Evolutionary conservation across 1,139 yeast species (phyloP), one percentile per base, ranked within the genome.

Genomic region (Sporopachydermia cereana): DNA sequence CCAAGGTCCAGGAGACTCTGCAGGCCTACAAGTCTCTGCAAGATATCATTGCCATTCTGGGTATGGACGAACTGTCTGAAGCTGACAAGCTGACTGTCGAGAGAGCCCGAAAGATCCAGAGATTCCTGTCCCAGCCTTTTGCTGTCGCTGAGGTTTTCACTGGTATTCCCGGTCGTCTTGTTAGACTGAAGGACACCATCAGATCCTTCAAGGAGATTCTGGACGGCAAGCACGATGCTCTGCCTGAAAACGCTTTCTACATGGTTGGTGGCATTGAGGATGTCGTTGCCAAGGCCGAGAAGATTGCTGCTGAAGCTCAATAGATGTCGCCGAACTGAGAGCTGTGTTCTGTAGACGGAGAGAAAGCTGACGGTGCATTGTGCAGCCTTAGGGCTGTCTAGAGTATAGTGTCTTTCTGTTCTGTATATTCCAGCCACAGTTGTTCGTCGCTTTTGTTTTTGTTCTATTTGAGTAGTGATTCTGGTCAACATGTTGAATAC

Each of bases 251-350:
- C 67, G 98, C 98, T 62, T 91, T 91, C 95, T 91, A 91, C 76
- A 91, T 91, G 98, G 97, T 89, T 72, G 98, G 98, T 77, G 95
- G 95, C 77, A 88, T 91, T 64, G 96, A 88, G 71, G 98, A 91
- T 72, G 97, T 80, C 63, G 72, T 86, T 68, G 93, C 96, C 68
- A 91, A 91, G 82, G 97, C 96, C 67, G 97, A 89, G 74, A 88
- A 89, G 79, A 72, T 91, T 71, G 96, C 97, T 72, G 77, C 95
- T 69, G 96, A 86, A 34, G 17, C 9, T 34, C 17, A 34, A 34
- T 12, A 34, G n/a, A 27, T 27, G 30, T 27, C 14, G n/a, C n/a
- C n/a, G 12, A 27, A 27, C 30, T 12, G n/a, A 12, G 30, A 12
- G n/a, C 30, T 27, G n/a, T n/a, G n/a, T n/a, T n/a, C n/a, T n/a